Conservation (phyloP, 1,284 basidiomycete genomes). For the Stygiomarasmius scandens region DNA sequence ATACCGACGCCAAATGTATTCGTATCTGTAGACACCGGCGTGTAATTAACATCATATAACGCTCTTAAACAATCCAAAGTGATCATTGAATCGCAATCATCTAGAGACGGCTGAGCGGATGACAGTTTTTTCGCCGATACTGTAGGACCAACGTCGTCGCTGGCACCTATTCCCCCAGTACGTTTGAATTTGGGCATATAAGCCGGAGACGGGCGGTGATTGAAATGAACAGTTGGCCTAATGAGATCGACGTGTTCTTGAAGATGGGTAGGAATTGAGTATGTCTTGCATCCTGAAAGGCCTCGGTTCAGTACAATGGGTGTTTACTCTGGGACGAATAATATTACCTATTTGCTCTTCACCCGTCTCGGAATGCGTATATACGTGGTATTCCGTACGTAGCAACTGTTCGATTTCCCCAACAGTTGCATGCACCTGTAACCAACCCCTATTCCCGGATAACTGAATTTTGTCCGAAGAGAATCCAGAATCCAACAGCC, state of each 20-base stretch:
- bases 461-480: constrained; percentile 38
- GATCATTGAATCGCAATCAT: constrained; percentile 44
- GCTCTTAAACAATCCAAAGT: constrained; percentile 49
- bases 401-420: constrained; percentile 49
- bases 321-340: too few species aligned
- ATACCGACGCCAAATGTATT: constrained; percentile 57
- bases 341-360: constrained; percentile 31
- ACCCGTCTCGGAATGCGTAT: constrained; percentile 38
- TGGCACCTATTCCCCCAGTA: neutral
- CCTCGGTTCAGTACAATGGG: too few species aligned
- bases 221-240: constrained; percentile 48
- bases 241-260: constrained; percentile 48
- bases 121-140: constrained; percentile 31
- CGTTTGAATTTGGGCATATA: neutral
- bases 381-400: constrained; percentile 51
- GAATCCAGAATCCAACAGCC: constrained; percentile 46
- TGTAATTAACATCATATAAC: constrained; percentile 48
- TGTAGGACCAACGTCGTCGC: constrained; percentile 33
- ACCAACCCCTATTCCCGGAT: constrained; percentile 45
- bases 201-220: constrained; percentile 25
- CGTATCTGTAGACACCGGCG: constrained; percentile 37
- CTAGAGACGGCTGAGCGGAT: constrained; percentile 26
- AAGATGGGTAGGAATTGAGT: constrained; percentile 45
- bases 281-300: constrained; percentile 48
- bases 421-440: constrained; percentile 46